Conservation (phyloP, 441 rosid genomes). For the Populus trichocarpa region DNA sequence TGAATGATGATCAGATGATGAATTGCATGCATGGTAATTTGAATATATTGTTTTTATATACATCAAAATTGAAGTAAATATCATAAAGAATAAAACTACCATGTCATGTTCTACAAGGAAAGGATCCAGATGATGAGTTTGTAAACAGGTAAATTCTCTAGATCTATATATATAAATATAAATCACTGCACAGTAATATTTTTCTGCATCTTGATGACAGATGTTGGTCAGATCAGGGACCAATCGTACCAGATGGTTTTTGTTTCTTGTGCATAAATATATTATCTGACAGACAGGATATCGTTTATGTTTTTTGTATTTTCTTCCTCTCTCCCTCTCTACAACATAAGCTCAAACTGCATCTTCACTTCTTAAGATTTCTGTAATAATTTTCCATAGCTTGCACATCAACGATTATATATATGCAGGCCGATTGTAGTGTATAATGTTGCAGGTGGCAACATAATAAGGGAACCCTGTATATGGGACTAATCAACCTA, state of each 20-base stretch:
- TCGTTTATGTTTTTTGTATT: neutral
- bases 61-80: neutral
- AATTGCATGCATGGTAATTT: neutral
- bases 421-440: no score
- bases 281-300: neutral
- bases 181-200: neutral
- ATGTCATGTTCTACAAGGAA: neutral
- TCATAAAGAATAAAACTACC: neutral
- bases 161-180: neutral
- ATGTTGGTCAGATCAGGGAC: neutral
- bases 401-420: neutral
- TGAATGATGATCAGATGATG: conserved; percentile 17
- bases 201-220: neutral
- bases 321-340: neutral
- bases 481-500: no score
- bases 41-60: neutral
- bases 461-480: no score
- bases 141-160: neutral
- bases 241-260: neutral
- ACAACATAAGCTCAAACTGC: neutral
- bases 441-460: no score
- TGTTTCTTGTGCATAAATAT: neutral
- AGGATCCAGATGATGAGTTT: neutral
- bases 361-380: neutral
- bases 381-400: neutral